Conservation (phyloP, 768 basidiomycete genomes). For the Russula sp. region DNA sequence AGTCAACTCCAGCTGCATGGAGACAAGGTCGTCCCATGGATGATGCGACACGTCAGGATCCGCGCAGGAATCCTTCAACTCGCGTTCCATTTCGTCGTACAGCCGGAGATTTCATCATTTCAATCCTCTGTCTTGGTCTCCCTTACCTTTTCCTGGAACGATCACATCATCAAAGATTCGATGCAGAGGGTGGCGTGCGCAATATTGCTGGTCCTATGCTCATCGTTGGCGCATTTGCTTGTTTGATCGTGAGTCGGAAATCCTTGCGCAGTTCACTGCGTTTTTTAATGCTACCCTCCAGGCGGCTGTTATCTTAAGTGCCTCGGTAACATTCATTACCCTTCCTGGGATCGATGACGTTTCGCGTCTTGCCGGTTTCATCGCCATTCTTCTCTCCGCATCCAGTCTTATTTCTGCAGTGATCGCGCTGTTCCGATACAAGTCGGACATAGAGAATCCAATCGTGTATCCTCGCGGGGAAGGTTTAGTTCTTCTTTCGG, state of each 20-base stretch:
- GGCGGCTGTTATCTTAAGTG: conserved; percentile 77
- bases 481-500: conserved; percentile 51
- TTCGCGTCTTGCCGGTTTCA: conserved; percentile 57
- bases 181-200: conserved; percentile 53
- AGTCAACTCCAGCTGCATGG: conserved; percentile 19
- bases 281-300: conserved; percentile 29
- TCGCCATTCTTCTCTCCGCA: conserved; percentile 63
- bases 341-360: conserved; percentile 66
- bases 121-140: conserved; percentile 67
- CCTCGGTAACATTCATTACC: conserved; percentile 75
- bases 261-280: not conserved
- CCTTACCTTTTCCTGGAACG: conserved; percentile 69
- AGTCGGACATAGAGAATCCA: conserved; percentile 54
- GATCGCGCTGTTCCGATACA: conserved; percentile 63
- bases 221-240: conserved; percentile 52
- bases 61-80: not conserved
- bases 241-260: conserved; percentile 27
- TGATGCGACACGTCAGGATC: conserved; percentile 20
- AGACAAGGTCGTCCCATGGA: conserved; percentile 15
- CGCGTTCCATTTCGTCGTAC: conserved; percentile 43
- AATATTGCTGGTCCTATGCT: conserved; percentile 49
- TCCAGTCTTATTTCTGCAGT: conserved; percentile 65
- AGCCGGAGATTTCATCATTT: conserved; percentile 52
- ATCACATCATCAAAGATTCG: conserved; percentile 42
- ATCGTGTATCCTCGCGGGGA: conserved; percentile 42